Base-by-base conservation (phyloP, 2,329 filamentous ascomycete species). In the Diplodia sapinea region DNA sequence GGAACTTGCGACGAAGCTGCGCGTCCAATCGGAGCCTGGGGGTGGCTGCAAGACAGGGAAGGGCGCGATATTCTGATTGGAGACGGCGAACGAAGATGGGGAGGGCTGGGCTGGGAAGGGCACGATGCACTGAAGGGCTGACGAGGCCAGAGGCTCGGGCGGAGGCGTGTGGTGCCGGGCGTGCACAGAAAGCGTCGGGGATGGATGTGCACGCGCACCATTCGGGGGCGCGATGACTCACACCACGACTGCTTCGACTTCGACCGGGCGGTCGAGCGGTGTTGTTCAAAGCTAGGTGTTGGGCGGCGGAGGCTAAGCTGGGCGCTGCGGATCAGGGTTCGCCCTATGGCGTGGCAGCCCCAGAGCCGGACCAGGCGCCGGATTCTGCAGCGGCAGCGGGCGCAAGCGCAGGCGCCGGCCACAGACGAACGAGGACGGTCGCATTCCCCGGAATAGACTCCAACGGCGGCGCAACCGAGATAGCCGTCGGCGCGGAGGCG, bases 241-340 rank as follows among this genome's bases (percentile, higher is more conserved):
- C 15, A 7, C 33, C 33, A 36, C 20, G 20, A 4, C 12, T 12
- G 17, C n/a, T 26, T 26, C 26, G 26, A 26, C 26, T 26, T 26
- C 26, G 26, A 26, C 26, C 3, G 26, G 26, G 26, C 26, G 26
- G 26, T 26, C 26, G 26, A 26, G 20, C 49, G 49, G 49, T 51
- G 17, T 54, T 31, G 23, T 13, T 3, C 3, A 54, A 13, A 12
- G 23, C 23, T 54, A 23, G 43, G 43, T 51, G 59, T 33, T 63
- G 59, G 47, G n/a, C 12, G 38, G 20, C 17, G 31, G 15, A 29
- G 59, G 23, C n/a, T 12, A 63, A 23, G 23, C n/a, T 15, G 36
- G 33, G 47, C 47, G 59, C 43, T 63, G 59, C 29, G 43, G 59
- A 63, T 63, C 59, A 63, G 47, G 59, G 59, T 63, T 63, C 59